Percentiles rank a stretch among this genome's conserved stretches.
Evolutionary conservation across 2,329 filamentous ascomycete species (phyloP).

Genomic region (Rhinocladiella mackenziei): DNA sequence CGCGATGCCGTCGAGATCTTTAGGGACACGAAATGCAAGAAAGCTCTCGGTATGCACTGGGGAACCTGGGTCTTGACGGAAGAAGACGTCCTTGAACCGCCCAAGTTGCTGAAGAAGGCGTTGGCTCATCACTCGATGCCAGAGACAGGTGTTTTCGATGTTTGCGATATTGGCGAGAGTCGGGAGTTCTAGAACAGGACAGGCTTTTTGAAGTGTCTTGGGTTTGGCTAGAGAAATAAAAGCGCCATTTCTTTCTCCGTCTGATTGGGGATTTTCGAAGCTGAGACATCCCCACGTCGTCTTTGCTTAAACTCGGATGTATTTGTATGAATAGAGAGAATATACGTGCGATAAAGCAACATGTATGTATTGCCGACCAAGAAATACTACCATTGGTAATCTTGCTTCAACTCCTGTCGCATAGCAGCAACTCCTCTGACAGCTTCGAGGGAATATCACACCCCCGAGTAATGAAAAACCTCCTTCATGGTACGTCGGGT

Average conservation of each 20-base stretch:
- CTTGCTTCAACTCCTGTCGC: too few relatives aligned
- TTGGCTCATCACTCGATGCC: slow-evolving; percentile 55
- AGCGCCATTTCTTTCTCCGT: not conserved
- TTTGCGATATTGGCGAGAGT: slow-evolving; percentile 80
- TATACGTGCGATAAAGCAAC: too few relatives aligned
- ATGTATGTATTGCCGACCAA: too few relatives aligned
- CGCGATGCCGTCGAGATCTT: slow-evolving; percentile 89
- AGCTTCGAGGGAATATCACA: too few relatives aligned
- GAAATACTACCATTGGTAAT: too few relatives aligned
- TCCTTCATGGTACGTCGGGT: too few relatives aligned
- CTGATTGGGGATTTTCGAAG: not conserved
- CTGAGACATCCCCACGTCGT: too few relatives aligned
- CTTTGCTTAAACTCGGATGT: too few relatives aligned
- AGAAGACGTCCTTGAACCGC: slow-evolving; percentile 83
- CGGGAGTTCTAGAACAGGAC: slow-evolving; percentile 62
- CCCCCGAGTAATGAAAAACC: too few relatives aligned
- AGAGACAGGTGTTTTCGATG: slow-evolving; percentile 72
- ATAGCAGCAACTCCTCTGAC: too few relatives aligned
- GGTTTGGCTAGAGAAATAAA: too few relatives aligned
- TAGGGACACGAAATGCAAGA: slow-evolving; percentile 70
- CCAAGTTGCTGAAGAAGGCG: slow-evolving; percentile 66
- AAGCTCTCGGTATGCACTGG: slow-evolving; percentile 87
- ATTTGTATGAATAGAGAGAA: too few relatives aligned
- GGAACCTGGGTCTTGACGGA: slow-evolving; percentile 80
- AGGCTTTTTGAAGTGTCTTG: not conserved